A percentile compares a stretch with the other conserved stretches of the same genome.
These are phyloP conservation scores for Cokeromyces recurvatus DNA, from an alignment of 371 early-diverging fungal genomes.

Conservation along the genomic window DNA sequence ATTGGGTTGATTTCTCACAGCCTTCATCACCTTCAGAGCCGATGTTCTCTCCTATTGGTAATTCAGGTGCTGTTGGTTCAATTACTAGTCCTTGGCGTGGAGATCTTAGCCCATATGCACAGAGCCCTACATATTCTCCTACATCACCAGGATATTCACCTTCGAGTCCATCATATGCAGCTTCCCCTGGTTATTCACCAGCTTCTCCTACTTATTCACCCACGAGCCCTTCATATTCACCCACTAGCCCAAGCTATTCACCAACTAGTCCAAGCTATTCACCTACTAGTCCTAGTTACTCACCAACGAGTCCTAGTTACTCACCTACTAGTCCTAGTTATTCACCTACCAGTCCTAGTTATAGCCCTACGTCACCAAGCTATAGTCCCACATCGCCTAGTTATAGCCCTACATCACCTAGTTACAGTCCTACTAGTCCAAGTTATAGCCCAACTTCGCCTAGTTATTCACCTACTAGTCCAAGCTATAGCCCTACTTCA, in stretches of 20 bases:
- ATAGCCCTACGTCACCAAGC: slow-evolving; percentile 65
- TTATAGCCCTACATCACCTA: slow-evolving; percentile 58
- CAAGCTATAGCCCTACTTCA: slow-evolving; percentile 66
- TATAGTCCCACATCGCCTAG: slow-evolving; percentile 53
- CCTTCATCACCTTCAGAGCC: slow-evolving; percentile 56
- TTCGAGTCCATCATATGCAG: slow-evolving; percentile 61
- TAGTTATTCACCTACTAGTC: slow-evolving; percentile 62
- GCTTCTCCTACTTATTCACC: slow-evolving; percentile 69
- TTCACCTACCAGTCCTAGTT: slow-evolving; percentile 72
- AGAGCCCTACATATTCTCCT: slow-evolving; percentile 73
- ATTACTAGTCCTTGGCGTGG: slow-evolving; percentile 51
- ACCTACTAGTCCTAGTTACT: slow-evolving; percentile 64
- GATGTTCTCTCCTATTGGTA: slow-evolving; percentile 66
- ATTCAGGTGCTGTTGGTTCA: slow-evolving; percentile 40
- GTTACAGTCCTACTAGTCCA: slow-evolving; percentile 67
- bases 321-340: slow-evolving; percentile 74
- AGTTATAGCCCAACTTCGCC: slow-evolving; percentile 68
- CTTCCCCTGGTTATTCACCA: slow-evolving; percentile 73
- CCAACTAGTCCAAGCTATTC: slow-evolving; percentile 69
- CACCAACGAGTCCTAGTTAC: slow-evolving; percentile 79
- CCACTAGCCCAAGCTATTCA: slow-evolving; percentile 62
- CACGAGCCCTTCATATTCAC: slow-evolving; percentile 59
- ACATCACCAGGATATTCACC: slow-evolving; percentile 77
- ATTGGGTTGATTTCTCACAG: slow-evolving; percentile 55
- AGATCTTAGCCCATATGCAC: slow-evolving; percentile 44